phyloP scores from a whole-genome alignment of 2,329 filamentous ascomycete genomes.

The Ceratocystis diversiconidia region DNA sequence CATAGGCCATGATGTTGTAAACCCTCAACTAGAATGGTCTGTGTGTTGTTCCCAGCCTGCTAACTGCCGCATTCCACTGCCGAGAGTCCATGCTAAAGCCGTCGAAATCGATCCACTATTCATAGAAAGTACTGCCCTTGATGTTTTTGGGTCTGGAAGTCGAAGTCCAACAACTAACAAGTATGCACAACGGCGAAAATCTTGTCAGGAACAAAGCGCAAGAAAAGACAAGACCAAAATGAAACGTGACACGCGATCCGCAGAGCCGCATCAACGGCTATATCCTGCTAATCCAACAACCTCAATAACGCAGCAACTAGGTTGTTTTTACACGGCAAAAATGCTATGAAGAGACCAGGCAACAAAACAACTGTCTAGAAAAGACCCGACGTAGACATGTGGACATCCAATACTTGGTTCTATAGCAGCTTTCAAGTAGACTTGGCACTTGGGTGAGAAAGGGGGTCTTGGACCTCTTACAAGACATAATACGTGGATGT shows the following conservation, averaged over 20 bases:
- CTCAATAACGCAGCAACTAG: background rate
- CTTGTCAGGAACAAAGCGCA: background rate
- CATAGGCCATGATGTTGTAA: background rate
- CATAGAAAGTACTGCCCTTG: background rate
- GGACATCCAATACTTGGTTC: no score
- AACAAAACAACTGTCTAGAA: no score
- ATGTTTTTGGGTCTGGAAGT: background rate
- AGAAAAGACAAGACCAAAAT: background rate
- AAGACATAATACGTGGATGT: no score
- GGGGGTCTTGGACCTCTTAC: no score
- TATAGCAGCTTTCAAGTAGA: no score
- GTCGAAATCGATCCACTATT: no score
- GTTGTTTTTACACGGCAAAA: background rate
- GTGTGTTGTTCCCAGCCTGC: background rate
- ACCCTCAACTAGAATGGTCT: background rate
- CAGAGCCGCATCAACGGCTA: background rate
- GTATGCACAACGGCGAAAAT: background rate
- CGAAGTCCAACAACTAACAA: no score
- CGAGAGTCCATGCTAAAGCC: background rate
- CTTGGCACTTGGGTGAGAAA: no score
- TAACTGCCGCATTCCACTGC: background rate
- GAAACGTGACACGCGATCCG: background rate
- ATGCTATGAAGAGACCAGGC: no score
- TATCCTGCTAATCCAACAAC: background rate
- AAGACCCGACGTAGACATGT: no score